Evolutionary conservation across 345 rosid species (phyloP), one percentile per base, ranked within the genome.

Genomic region (Aquilaria malaccensis): DNA sequence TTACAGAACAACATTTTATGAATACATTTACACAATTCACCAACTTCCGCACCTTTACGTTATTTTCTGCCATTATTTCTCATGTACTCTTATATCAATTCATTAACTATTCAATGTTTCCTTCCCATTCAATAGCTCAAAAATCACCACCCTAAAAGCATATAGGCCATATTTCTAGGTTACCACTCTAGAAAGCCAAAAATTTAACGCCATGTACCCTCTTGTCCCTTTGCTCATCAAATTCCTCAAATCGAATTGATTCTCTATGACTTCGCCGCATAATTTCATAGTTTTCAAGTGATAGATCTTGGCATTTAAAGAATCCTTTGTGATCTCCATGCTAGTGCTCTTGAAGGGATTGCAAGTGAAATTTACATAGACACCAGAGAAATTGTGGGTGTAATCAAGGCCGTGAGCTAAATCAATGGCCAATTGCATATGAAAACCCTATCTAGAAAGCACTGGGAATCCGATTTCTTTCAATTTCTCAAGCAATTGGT

Each of bases 121-220:
- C 6, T 58, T n/a, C 50, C 64, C 63, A 45, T 58, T 58, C 52
- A 66, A 30, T 32, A 66, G 37, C 58, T 66, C 70, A 52, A 66
- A 50, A 11, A 59, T 32, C 63, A 66, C 70, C 22, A 66, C 70
- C 58, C 70, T 63, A 52, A 43, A 66, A 0, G 70, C 70, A 49
- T 66, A 66, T 4, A 66, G 63, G 9, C 59, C 58, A 30, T 53
- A 66, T 52, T 66, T 66, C 31, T 66, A 63, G 7, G 67, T 74
- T 64, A 68, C 63, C 10, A 57, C 22, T 32, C 84, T 82, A 9
- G 37, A 63, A 1, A 33, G 65, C 45, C 67, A 70, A 53, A 75
- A 73, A 70, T 79, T 82, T 4, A 82, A 84, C 61, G 87, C 68
- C 82, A 82, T 79, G 60, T 79, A 82, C 33, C 82, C 87, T 45